A percentile compares a stretch with the other conserved stretches of the same genome.
Conservation (phyloP, 2,329 filamentous ascomycete genomes). For the Passalora sequoiae region DNA sequence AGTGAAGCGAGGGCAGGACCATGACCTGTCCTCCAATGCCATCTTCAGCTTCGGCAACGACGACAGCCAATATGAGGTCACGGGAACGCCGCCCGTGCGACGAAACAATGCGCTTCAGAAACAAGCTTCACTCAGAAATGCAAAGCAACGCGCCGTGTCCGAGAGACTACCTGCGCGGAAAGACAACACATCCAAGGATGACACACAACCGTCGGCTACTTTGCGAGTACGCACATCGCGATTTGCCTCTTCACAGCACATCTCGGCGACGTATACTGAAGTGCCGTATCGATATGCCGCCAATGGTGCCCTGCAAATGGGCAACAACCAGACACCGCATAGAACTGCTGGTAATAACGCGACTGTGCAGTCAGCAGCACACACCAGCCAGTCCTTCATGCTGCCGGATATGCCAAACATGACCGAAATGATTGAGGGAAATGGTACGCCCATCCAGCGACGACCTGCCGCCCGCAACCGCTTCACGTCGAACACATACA, state of each 20-base stretch:
- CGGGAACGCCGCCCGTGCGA: conserved; percentile 38
- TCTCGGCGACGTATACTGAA: conserved; percentile 17
- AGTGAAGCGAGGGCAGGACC: conserved; percentile 36
- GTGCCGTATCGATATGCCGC: conserved; percentile 20
- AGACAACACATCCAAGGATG: conserved; percentile 47
- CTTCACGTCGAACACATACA: conserved; percentile 47
- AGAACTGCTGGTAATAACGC: conserved; percentile 28
- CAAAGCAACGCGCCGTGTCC: conserved; percentile 48
- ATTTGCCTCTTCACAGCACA: conserved; percentile 40
- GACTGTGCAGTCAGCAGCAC: conserved; percentile 38
- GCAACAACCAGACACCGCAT: conserved; percentile 20
- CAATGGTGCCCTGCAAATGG: conserved; percentile 13
- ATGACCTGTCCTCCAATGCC: conserved; percentile 47
- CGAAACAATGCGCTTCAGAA: conserved; percentile 38
- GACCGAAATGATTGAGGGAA: conserved; percentile 57
- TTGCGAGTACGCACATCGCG: conserved; percentile 50
- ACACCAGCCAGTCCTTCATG: conserved; percentile 54
- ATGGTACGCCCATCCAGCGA: conserved; percentile 54
- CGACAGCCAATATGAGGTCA: conserved; percentile 44
- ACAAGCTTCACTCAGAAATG: conserved; percentile 40
- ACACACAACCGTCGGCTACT: conserved; percentile 37
- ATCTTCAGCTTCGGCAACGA: conserved; percentile 47
- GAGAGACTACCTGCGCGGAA: conserved; percentile 52
- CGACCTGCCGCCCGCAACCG: conserved; percentile 50
- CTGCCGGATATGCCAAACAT: conserved; percentile 58